Conservation (phyloP, 176 grass and related monocot genomes). For the Microstegium vimineum region DNA sequence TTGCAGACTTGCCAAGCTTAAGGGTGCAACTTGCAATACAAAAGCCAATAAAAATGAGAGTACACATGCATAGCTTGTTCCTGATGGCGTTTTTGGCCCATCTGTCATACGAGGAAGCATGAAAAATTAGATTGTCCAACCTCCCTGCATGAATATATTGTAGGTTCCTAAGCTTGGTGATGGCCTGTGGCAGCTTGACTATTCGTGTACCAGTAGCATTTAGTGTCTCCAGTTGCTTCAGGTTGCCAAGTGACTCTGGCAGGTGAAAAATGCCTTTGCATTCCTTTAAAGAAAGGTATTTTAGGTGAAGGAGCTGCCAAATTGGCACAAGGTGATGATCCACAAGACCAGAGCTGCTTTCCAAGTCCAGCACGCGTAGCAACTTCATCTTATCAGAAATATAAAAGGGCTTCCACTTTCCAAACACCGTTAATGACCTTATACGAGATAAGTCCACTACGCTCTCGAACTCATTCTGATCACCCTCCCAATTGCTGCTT, state of each 20-base stretch:
- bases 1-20: accelerated
- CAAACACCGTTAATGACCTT: neutral
- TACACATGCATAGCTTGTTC: neutral
- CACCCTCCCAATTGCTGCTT: neutral
- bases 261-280: neutral
- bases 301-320: too few species aligned
- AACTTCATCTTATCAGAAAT: constrained; percentile 15
- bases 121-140: accelerated
- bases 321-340: too few species aligned
- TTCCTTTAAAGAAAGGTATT: neutral
- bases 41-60: accelerated
- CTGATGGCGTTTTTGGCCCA: too few species aligned
- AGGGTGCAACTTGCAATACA: neutral
- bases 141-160: neutral
- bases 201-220: neutral
- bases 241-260: neutral
- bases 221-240: neutral
- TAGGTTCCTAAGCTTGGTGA: neutral
- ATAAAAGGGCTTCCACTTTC: neutral
- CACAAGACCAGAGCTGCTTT: neutral
- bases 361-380: constrained; percentile 6
- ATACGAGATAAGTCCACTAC: neutral
- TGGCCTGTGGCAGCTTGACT: neutral
- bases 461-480: neutral
- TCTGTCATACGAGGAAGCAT: neutral